These are phyloP conservation scores for Boletellus emodensis DNA, from an alignment of 768 basidiomycete species.

Conservation along the genomic window DNA sequence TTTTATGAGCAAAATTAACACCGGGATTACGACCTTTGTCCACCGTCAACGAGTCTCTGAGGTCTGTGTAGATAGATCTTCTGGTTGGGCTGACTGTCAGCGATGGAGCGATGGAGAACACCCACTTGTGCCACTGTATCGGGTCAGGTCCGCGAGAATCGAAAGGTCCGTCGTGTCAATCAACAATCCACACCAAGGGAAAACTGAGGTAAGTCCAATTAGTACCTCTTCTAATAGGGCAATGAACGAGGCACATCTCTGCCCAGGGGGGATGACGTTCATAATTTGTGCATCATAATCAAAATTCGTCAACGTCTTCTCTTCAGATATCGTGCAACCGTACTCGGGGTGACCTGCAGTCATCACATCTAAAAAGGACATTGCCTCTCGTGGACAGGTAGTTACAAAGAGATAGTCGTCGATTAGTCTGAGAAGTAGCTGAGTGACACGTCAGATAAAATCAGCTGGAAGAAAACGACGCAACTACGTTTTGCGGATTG, in stretches of 20 bases:
- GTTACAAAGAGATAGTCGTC: constrained; percentile 95
- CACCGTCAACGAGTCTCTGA: constrained; percentile 68
- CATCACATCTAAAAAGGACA: constrained; percentile 73
- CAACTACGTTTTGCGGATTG: constrained; percentile 59
- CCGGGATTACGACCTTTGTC: constrained; percentile 64
- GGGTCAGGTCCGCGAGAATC: constrained; percentile 71
- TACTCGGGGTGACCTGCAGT: constrained; percentile 85
- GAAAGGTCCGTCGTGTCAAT: constrained; percentile 77
- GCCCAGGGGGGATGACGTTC: constrained; percentile 48
- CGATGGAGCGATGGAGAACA: background rate
- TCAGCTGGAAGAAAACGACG: background rate
- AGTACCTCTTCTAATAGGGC: background rate
- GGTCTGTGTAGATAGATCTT: constrained; percentile 38
- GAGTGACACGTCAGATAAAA: background rate
- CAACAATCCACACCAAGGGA: constrained; percentile 90
- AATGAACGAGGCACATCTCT: constrained; percentile 34
- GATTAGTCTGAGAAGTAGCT: constrained; percentile 82
- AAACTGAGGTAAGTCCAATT: constrained; percentile 43
- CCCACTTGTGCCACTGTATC: constrained; percentile 61
- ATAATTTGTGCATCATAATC: constrained; percentile 52
- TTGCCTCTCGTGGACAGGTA: constrained; percentile 56
- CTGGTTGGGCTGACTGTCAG: background rate
- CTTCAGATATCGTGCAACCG: constrained; percentile 83
- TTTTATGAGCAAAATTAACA: constrained; percentile 59
- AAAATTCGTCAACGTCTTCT: constrained; percentile 90